phyloP scores from a whole-genome alignment of 257 asterid genomes.

The Petunia secreta region DNA sequence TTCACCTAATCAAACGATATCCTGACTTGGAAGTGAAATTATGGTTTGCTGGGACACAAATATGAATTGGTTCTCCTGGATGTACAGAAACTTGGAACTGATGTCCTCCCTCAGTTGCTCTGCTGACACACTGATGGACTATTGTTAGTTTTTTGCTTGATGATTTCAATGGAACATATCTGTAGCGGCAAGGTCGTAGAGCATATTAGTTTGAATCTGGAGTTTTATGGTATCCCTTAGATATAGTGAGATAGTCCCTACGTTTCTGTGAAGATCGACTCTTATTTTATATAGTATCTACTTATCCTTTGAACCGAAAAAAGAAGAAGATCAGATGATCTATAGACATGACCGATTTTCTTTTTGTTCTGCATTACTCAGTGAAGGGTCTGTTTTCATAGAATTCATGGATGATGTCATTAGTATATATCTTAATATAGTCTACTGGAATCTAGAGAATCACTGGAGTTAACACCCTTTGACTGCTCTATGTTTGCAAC shows the following conservation, averaged over 20 bases:
- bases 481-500: too few species aligned
- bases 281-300: too few species aligned
- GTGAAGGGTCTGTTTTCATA: background rate
- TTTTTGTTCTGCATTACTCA: background rate
- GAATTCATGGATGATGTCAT: background rate
- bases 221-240: background rate
- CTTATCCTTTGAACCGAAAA: too few species aligned
- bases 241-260: too few species aligned
- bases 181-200: background rate
- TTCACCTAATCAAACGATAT: constrained; percentile 37
- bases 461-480: too few species aligned
- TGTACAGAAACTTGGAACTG: background rate
- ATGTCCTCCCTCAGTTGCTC: background rate
- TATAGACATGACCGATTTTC: background rate
- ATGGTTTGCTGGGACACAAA: constrained; percentile 36
- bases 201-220: background rate
- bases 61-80: background rate
- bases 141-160: background rate
- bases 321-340: background rate
- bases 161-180: background rate
- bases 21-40: constrained; percentile 34
- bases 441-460: background rate
- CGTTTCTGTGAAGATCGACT: too few species aligned
- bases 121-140: background rate
- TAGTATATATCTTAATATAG: background rate